Percentiles rank a stretch among this genome's conserved stretches.
phyloP scores from a whole-genome alignment of 2,329 filamentous ascomycete genomes.

The Exophiala aquamarina region DNA sequence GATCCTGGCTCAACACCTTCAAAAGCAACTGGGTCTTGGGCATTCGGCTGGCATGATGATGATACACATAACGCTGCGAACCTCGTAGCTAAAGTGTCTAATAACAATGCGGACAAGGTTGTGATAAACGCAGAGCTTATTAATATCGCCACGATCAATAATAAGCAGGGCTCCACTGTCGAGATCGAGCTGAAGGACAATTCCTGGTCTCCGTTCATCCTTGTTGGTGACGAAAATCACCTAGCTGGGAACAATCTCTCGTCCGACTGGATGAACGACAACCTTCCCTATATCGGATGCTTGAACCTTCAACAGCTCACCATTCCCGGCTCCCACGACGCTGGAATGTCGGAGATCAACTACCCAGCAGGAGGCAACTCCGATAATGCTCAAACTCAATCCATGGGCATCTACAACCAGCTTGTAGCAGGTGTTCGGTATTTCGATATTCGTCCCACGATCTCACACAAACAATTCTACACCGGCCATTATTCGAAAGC shows the following conservation, averaged over 20 bases:
- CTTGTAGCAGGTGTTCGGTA: conserved; percentile 47
- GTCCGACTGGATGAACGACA: conserved; percentile 39
- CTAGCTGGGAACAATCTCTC: too few relatives aligned
- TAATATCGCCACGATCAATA: conserved; percentile 54
- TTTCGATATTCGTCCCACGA: conserved; percentile 49
- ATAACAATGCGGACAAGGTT: too few relatives aligned
- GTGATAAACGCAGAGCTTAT: too few relatives aligned
- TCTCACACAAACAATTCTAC: conserved; percentile 41
- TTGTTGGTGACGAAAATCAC: too few relatives aligned
- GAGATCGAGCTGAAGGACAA: conserved; percentile 54
- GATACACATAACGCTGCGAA: too few relatives aligned
- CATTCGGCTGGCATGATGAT: too few relatives aligned
- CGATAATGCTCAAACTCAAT: conserved; percentile 34
- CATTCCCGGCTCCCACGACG: conserved; percentile 52
- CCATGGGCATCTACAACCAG: conserved; percentile 45
- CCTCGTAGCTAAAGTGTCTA: too few relatives aligned
- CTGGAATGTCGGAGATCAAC: conserved; percentile 45
- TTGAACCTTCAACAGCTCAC: conserved; percentile 47
- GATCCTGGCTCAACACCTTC: too few relatives aligned
- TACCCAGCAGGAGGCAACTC: conserved; percentile 16
- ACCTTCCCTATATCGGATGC: conserved; percentile 38
- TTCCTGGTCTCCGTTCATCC: background rate
- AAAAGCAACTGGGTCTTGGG: too few relatives aligned
- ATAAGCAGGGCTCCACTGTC: conserved; percentile 58
- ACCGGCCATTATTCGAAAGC: conserved; percentile 46